Conservation (phyloP, 352 stramenopile species). For the Globisporangium solare region DNA sequence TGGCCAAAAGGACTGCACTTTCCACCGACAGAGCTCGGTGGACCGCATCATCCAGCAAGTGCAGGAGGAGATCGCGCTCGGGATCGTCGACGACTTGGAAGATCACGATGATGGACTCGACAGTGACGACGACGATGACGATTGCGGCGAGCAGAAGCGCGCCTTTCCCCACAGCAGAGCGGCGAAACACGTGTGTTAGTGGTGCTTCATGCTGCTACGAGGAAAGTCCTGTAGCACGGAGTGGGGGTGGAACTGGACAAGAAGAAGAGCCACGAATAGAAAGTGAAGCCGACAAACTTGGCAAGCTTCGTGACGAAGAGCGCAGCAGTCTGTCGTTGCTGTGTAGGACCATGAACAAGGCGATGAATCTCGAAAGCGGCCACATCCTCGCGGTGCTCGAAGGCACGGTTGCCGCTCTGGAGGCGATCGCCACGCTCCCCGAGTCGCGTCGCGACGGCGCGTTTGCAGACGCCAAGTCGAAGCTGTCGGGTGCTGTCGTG, state of each 20-base stretch:
- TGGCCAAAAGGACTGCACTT: background rate
- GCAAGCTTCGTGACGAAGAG: too few species aligned
- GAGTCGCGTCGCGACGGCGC: slow-evolving; percentile 7
- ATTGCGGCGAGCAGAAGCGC: background rate
- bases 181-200: background rate
- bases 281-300: background rate
- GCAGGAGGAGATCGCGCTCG: slow-evolving; percentile 53
- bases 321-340: too few species aligned
- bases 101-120: slow-evolving; percentile 11
- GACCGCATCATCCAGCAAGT: slow-evolving; percentile 55
- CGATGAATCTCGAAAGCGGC: slow-evolving; percentile 27
- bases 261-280: slow-evolving; percentile 1
- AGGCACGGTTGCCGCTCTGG: slow-evolving; percentile 24
- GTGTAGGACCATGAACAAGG: slow-evolving; percentile 15
- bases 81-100: slow-evolving; percentile 30
- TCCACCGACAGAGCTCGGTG: slow-evolving; percentile 18
- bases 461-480: background rate
- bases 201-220: too few species aligned
- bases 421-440: slow-evolving; percentile 25
- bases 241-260: background rate
- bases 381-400: slow-evolving; percentile 37
- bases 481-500: slow-evolving; percentile 1
- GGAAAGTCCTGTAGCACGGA: too few species aligned
- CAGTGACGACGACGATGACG: slow-evolving; percentile 12
- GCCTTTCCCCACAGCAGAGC: background rate